Percentiles rank a stretch among this genome's conserved stretches.
Evolutionary conservation across 2,329 filamentous ascomycete species (phyloP).

Genomic region (Tympanopsis confertula): DNA sequence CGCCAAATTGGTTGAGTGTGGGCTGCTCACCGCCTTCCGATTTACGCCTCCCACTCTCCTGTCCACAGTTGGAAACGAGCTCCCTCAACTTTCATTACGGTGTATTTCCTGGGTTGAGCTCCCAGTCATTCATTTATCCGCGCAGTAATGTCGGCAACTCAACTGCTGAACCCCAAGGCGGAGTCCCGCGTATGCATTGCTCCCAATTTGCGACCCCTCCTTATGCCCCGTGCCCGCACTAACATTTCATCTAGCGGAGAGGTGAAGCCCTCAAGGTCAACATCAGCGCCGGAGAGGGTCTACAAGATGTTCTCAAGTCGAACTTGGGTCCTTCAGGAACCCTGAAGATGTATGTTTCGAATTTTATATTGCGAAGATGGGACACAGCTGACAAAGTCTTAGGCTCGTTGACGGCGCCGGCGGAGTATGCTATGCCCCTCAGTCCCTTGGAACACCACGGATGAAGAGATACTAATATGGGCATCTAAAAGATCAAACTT

Average conservation of each 20-base stretch:
- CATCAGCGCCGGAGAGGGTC: conserved; percentile 88
- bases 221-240: conserved; percentile 26
- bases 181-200: conserved; percentile 70
- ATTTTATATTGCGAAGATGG: not conserved
- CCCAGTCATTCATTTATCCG: too few species aligned
- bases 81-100: too few species aligned
- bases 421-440: conserved; percentile 34
- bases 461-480: conserved; percentile 5
- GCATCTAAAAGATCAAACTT: conserved; percentile 69
- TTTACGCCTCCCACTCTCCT: too few species aligned
- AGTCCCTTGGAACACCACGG: not conserved
- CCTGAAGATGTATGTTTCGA: conserved; percentile 69
- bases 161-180: conserved; percentile 96
- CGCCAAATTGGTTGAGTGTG: too few species aligned
- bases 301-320: conserved; percentile 88
- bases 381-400: not conserved
- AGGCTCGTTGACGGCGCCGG: conserved; percentile 62
- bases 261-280: conserved; percentile 95
- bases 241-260: conserved; percentile 53
- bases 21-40: too few species aligned
- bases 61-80: too few species aligned
- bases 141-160: conserved; percentile 75
- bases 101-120: too few species aligned
- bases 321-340: conserved; percentile 90
- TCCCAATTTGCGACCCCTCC: conserved; percentile 4